phyloP scores from a whole-genome alignment of 495 filamentous ascomycete genomes.

The Recurvomyces mirabilis region DNA sequence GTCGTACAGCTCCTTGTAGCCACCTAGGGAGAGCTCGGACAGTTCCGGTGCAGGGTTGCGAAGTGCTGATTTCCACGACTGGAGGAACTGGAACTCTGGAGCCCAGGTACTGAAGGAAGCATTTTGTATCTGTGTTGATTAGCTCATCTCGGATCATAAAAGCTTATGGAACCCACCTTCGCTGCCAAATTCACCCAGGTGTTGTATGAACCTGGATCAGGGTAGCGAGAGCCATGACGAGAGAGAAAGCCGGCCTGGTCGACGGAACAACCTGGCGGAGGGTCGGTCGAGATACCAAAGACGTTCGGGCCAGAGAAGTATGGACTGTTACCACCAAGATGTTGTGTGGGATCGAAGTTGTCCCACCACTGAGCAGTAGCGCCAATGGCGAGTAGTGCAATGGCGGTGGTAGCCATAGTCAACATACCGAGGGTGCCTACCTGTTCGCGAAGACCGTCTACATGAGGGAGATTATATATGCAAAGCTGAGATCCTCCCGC shows the following conservation, averaged over 20 bases:
- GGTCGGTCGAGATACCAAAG: constrained; percentile 37
- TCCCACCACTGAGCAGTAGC: constrained; percentile 2
- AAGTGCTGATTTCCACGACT: constrained; percentile 40
- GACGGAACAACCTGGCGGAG: constrained; percentile 42
- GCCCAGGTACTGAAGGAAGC: constrained; percentile 3
- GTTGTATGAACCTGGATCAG: constrained; percentile 34
- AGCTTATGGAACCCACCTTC: too few species aligned
- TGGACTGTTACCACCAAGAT: constrained; percentile 43
- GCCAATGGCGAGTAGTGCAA: constrained; percentile 1
- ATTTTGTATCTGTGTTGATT: constrained; percentile 5
- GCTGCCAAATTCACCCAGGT: neutral
- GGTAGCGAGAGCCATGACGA: constrained; percentile 47
- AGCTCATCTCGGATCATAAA: too few species aligned
- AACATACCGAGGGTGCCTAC: too few species aligned
- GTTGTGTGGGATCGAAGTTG: constrained; percentile 35
- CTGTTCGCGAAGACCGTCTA: too few species aligned
- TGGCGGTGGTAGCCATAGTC: too few species aligned
- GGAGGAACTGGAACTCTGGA: constrained; percentile 4
- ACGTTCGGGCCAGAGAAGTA: constrained; percentile 48
- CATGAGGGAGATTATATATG: too few species aligned
- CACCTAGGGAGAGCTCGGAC: constrained; percentile 40
- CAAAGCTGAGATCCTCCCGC: too few species aligned
- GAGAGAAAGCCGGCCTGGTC: constrained; percentile 43
- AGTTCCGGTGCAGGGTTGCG: constrained; percentile 39
- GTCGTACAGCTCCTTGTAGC: constrained; percentile 43